Evolutionary conservation across 306 rosid species (phyloP).

Genomic region (Clitoria ternatea): DNA sequence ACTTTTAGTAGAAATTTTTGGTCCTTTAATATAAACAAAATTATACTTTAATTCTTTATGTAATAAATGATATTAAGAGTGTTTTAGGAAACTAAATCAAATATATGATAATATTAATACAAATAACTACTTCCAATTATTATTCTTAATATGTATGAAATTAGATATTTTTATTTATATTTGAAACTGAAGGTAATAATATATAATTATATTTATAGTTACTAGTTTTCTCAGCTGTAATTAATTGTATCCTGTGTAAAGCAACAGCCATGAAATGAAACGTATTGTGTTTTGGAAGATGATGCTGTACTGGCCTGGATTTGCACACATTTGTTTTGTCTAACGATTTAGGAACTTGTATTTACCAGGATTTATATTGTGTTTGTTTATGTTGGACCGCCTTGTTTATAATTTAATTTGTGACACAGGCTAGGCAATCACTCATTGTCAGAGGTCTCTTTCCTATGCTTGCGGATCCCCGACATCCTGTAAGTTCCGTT

Average conservation of each 20-base stretch:
- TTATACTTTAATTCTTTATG: background rate
- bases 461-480: slow-evolving; percentile 98
- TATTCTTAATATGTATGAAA: too few relatives aligned
- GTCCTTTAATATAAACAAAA: too few relatives aligned
- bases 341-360: slow-evolving; percentile 1
- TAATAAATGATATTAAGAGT: too few relatives aligned
- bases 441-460: slow-evolving; percentile 93
- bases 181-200: too few relatives aligned
- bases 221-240: background rate
- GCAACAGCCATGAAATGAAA: slow-evolving; percentile 12
- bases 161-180: too few relatives aligned
- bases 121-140: too few relatives aligned
- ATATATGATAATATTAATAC: too few relatives aligned
- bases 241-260: background rate
- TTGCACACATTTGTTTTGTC: background rate
- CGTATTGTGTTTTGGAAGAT: slow-evolving; percentile 1
- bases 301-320: slow-evolving; percentile 13
- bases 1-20: too few relatives aligned
- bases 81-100: too few relatives aligned
- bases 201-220: too few relatives aligned
- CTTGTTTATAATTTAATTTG: slow-evolving; percentile 6
- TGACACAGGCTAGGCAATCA: slow-evolving; percentile 90
- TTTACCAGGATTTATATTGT: slow-evolving; percentile 5
- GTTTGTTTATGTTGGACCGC: slow-evolving; percentile 10
- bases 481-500: slow-evolving; percentile 84